phyloP scores from a whole-genome alignment of 176 grass and related monocot genomes.

The Oryza glumipatula region DNA sequence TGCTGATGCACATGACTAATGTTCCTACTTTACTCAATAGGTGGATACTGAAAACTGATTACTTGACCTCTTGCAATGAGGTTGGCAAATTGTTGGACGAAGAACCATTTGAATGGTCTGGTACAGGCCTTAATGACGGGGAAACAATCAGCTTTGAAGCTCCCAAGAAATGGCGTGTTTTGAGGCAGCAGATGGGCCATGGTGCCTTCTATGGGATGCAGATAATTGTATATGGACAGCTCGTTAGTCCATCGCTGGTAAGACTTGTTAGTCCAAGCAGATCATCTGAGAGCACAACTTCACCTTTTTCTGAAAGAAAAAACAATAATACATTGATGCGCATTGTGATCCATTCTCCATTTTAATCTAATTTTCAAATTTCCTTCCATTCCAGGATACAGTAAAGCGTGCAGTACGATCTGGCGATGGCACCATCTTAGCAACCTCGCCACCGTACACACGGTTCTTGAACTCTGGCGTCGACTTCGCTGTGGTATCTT shows the following conservation, averaged over 20 bases:
- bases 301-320: neutral
- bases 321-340: neutral
- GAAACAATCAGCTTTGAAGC: conserved; percentile 78
- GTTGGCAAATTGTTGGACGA: conserved; percentile 70
- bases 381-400: conserved; percentile 62
- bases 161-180: conserved; percentile 72
- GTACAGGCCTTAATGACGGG: conserved; percentile 63
- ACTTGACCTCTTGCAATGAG: conserved; percentile 68
- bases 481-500: conserved; percentile 69
- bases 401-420: conserved; percentile 79
- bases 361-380: neutral
- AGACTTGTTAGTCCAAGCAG: conserved; percentile 25
- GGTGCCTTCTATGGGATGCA: conserved; percentile 84
- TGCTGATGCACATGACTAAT: neutral
- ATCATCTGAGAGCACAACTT: conserved; percentile 24
- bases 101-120: conserved; percentile 82
- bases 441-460: conserved; percentile 85
- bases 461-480: conserved; percentile 63
- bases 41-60: conserved; percentile 90
- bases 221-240: conserved; percentile 74
- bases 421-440: conserved; percentile 79
- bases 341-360: neutral
- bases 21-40: conserved; percentile 37
- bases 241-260: conserved; percentile 74
- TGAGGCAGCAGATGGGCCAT: conserved; percentile 73